phyloP scores from a whole-genome alignment of 495 filamentous ascomycete species.

The Aspergillus sclerotioniger region DNA sequence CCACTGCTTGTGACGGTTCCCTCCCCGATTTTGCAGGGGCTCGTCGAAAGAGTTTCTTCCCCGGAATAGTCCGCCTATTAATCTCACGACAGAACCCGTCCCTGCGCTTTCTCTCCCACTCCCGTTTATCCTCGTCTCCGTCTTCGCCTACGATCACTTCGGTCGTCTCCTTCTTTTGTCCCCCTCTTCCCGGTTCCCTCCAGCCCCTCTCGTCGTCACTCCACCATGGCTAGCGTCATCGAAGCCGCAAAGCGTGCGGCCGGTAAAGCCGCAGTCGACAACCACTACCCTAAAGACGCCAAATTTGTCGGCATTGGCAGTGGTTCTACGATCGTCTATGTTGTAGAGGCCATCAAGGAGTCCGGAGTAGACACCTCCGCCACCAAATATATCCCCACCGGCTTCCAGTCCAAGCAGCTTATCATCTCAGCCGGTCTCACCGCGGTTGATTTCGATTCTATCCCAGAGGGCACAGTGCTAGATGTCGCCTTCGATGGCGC shows the following conservation, averaged over 20 bases:
- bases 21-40: slow-evolving; percentile 1
- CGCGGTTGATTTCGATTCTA: slow-evolving; percentile 70
- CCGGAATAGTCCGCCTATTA: slow-evolving; percentile 16
- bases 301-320: slow-evolving; percentile 88
- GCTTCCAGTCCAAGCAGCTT: slow-evolving; percentile 81
- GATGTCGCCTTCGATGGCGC: slow-evolving; percentile 94
- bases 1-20: slow-evolving; percentile 9
- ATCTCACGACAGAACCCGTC: neutral
- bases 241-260: slow-evolving; percentile 84
- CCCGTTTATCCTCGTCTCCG: slow-evolving; percentile 14
- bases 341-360: slow-evolving; percentile 87
- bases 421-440: slow-evolving; percentile 74
- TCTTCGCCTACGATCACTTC: slow-evolving; percentile 11
- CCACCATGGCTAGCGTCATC: slow-evolving; percentile 47
- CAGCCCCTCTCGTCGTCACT: slow-evolving; percentile 20
- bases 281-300: slow-evolving; percentile 72
- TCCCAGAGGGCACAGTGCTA: slow-evolving; percentile 59
- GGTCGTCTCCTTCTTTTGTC: slow-evolving; percentile 4
- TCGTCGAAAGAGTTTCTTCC: slow-evolving; percentile 10
- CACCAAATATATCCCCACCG: slow-evolving; percentile 86
- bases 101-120: neutral
- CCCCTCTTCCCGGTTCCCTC: slow-evolving; percentile 15
- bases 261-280: slow-evolving; percentile 76
- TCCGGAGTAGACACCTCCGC: slow-evolving; percentile 56
- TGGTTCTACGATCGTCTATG: slow-evolving; percentile 91